A percentile compares a stretch with the other conserved stretches of the same genome.
These are phyloP conservation scores for Leccinum uliginosum DNA, from an alignment of 768 basidiomycete species.

Conservation along the genomic window DNA sequence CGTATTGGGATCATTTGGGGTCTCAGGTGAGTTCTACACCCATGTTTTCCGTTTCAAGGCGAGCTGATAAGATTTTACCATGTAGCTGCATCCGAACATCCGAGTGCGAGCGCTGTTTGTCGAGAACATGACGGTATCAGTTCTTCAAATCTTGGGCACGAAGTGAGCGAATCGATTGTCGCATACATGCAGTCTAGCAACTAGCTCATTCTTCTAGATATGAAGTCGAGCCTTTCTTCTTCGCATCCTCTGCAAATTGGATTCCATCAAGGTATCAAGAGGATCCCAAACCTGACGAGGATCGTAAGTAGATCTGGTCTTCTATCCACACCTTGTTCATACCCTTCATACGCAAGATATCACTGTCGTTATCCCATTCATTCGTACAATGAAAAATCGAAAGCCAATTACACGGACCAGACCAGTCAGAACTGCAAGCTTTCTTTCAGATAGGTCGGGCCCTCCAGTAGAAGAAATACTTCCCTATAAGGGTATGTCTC, in stretches of 20 bases:
- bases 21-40: slow-evolving; percentile 29
- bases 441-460: not conserved
- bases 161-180: slow-evolving; percentile 34
- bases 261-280: slow-evolving; percentile 65
- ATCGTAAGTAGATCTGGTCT: slow-evolving; percentile 44
- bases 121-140: slow-evolving; percentile 45
- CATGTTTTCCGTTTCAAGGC: not conserved
- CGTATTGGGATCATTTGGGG: slow-evolving; percentile 30
- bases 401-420: slow-evolving; percentile 17
- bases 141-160: slow-evolving; percentile 55
- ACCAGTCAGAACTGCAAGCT: slow-evolving; percentile 12
- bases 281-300: slow-evolving; percentile 36
- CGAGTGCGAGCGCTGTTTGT: slow-evolving; percentile 50
- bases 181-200: not conserved
- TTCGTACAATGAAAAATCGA: slow-evolving; percentile 36
- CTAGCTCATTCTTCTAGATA: slow-evolving; percentile 32
- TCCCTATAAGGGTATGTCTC: slow-evolving; percentile 17
- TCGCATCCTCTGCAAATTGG: slow-evolving; percentile 60
- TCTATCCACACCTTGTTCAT: slow-evolving; percentile 14
- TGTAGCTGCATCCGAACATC: slow-evolving; percentile 30
- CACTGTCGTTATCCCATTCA: slow-evolving; percentile 52
- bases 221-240: slow-evolving; percentile 62
- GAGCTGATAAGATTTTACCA: not conserved
- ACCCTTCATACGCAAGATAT: slow-evolving; percentile 38
- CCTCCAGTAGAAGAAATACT: not conserved